Percentiles rank a stretch among this genome's conserved stretches.
Conservation (phyloP, 179 eudicot genomes). For the Gypsophila paniculata region DNA sequence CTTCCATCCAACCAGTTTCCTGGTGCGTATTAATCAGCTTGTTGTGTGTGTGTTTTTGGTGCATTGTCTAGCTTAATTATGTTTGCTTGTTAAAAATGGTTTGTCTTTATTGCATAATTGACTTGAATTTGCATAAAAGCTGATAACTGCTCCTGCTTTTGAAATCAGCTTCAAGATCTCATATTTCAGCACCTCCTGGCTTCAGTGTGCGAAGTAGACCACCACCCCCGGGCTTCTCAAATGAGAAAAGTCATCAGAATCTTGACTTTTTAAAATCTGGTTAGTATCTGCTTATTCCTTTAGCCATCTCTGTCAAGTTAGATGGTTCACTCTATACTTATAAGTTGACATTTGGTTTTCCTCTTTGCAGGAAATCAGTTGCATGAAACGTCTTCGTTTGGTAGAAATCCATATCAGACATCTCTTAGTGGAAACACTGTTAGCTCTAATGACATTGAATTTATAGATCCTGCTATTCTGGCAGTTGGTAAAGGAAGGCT, state of each 20-base stretch:
- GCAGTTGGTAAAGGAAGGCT: constrained; percentile 90
- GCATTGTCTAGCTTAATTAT: neutral
- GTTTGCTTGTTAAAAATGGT: neutral
- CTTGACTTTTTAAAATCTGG: constrained; percentile 53
- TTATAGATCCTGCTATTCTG: constrained; percentile 91
- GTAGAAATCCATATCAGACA: constrained; percentile 55
- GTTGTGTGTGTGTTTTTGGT: neutral
- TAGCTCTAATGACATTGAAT: constrained; percentile 60
- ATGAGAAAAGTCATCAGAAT: constrained; percentile 52
- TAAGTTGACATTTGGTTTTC: constrained; percentile 1
- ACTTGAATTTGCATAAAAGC: neutral
- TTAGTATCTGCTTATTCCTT: constrained; percentile 29
- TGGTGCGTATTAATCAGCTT: constrained; percentile 41
- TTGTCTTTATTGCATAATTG: neutral
- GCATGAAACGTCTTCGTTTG: constrained; percentile 45
- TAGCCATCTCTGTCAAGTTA: neutral
- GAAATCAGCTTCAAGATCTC: constrained; percentile 59
- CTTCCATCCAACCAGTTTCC: constrained; percentile 48
- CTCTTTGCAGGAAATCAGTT: constrained; percentile 52
- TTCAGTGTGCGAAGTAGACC: constrained; percentile 68
- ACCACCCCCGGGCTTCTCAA: constrained; percentile 85
- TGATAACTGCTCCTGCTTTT: constrained; percentile 12
- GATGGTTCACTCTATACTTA: neutral
- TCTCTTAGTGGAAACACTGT: constrained; percentile 37
- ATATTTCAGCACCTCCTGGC: constrained; percentile 89